Conservation (phyloP, 768 basidiomycete species). For the Goffeauzyma gilvescens region DNA sequence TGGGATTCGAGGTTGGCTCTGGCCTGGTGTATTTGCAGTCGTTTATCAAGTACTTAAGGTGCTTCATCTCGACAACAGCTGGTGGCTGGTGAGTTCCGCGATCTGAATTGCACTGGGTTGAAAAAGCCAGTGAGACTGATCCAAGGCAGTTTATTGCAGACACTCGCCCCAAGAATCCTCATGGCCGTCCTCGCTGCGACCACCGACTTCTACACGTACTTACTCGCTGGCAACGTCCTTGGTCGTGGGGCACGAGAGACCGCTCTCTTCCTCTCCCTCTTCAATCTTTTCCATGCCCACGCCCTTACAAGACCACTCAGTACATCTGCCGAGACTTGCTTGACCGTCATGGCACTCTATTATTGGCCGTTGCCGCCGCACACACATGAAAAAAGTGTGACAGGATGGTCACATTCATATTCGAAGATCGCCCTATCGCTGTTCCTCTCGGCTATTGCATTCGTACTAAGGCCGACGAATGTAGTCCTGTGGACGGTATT, state of each 20-base stretch:
- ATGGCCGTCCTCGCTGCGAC: slow-evolving; percentile 58
- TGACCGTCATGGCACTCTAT: slow-evolving; percentile 57
- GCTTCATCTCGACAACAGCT: slow-evolving; percentile 40
- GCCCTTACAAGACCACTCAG: slow-evolving; percentile 72
- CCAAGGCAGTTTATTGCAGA: too few relatives aligned
- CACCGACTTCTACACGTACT: slow-evolving; percentile 57
- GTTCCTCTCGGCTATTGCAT: slow-evolving; percentile 53
- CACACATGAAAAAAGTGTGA: too few relatives aligned
- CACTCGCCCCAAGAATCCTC: slow-evolving; percentile 52
- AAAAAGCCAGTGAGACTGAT: too few relatives aligned
- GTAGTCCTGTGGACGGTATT: slow-evolving; percentile 67
- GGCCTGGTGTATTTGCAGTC: slow-evolving; percentile 63
- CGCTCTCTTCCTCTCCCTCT: slow-evolving; percentile 53
- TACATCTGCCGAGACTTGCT: slow-evolving; percentile 76
- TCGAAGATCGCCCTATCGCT: slow-evolving; percentile 30
- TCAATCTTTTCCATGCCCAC: slow-evolving; percentile 71
- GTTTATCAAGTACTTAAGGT: slow-evolving; percentile 52
- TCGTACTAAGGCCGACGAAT: slow-evolving; percentile 72
- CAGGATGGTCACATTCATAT: too few relatives aligned
- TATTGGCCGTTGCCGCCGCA: slow-evolving; percentile 45
- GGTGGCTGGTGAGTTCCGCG: slow-evolving; percentile 47
- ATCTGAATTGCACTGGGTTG: too few relatives aligned
- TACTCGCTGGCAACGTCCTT: slow-evolving; percentile 42
- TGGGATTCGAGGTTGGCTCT: too few relatives aligned
- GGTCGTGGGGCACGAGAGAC: slow-evolving; percentile 43